Evolutionary conservation across 1,284 basidiomycete genomes (phyloP), one percentile per base, ranked within the genome.

Genomic region (Vanrija humicola): DNA sequence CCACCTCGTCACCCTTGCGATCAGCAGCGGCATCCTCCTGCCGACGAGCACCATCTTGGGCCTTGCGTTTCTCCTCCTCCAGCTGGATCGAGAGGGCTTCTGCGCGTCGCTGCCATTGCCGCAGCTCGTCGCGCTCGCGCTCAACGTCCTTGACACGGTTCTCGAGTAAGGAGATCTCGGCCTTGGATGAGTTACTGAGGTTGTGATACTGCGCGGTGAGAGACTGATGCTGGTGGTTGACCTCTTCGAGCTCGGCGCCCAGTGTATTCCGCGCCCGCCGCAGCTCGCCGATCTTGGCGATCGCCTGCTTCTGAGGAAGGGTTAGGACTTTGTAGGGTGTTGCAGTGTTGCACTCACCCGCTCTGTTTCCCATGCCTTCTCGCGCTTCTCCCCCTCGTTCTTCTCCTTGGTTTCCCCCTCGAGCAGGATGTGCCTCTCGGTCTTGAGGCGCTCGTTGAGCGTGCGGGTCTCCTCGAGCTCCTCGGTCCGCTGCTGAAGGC

Each of bases 31-130:
- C 64, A 29, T 63, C 58, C 43, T 62, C 49, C 19, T 45, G 53
- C 47, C 45, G 59, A 44, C 54, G 56, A 19, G 48, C 54, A 34
- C 54, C 59, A 29, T 62, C 66, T 51, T 56, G 61, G 18, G 56
- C 58, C 54, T 57, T 58, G 25, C 75, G 55, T 49, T 60, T 66
- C 49, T 64, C 56, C 55, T 70, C 69, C 55, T 77, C 75, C 8
- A 76, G 55, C 49, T 73, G 66, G 28, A 74, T 73, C 1, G 66
- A 54, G 8, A 76, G 54, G 14, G 64, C 61, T 26, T 66, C 64
- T 1, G 74, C 73, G 12, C 66, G 62, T 25, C 65, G 55, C 45
- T 74, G 63, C 64, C 70, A 70, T 4, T 50, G 52, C 43, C 60
- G 63, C 26, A 74, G 40, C 8, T 52, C 52, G 8, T 70, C 64